These are phyloP conservation scores for Thermomyces lanuginosus DNA, from an alignment of 2,329 filamentous ascomycete species.

Conservation along the genomic window DNA sequence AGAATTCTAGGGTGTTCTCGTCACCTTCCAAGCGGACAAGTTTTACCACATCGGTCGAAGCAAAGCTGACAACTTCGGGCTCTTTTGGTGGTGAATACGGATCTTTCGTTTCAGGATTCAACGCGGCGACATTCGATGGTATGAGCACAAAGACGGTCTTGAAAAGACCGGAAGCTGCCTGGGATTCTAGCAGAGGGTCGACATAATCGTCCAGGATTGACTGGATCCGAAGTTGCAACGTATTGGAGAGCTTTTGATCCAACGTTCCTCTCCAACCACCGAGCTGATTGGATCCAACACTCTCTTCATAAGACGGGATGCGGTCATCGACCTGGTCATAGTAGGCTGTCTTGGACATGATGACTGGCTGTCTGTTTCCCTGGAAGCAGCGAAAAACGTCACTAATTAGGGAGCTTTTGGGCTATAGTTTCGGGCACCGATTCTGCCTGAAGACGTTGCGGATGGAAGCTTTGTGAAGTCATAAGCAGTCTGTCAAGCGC, in stretches of 20 bases:
- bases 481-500: too few species aligned
- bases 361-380: background rate
- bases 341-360: slow-evolving; percentile 6
- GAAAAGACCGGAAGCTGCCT: slow-evolving; percentile 26
- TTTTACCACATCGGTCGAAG: slow-evolving; percentile 22
- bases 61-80: slow-evolving; percentile 24
- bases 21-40: slow-evolving; percentile 24
- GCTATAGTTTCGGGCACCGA: too few species aligned
- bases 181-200: slow-evolving; percentile 25
- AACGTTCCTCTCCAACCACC: slow-evolving; percentile 5
- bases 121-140: slow-evolving; percentile 25
- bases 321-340: slow-evolving; percentile 13
- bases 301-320: slow-evolving; percentile 20
- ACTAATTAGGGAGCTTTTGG: background rate
- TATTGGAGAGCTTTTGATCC: slow-evolving; percentile 18
- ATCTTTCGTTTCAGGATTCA: slow-evolving; percentile 10
- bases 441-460: too few species aligned
- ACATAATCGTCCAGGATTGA: slow-evolving; percentile 24
- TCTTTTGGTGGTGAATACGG: slow-evolving; percentile 9
- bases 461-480: too few species aligned
- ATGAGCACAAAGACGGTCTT: slow-evolving; percentile 30
- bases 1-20: slow-evolving; percentile 28
- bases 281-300: slow-evolving; percentile 6
- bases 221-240: slow-evolving; percentile 25
- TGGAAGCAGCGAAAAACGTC: background rate